Evolutionary conservation across 768 basidiomycete genomes (phyloP), one percentile per base, ranked within the genome.

Genomic region (Boletus reticuloceps): DNA sequence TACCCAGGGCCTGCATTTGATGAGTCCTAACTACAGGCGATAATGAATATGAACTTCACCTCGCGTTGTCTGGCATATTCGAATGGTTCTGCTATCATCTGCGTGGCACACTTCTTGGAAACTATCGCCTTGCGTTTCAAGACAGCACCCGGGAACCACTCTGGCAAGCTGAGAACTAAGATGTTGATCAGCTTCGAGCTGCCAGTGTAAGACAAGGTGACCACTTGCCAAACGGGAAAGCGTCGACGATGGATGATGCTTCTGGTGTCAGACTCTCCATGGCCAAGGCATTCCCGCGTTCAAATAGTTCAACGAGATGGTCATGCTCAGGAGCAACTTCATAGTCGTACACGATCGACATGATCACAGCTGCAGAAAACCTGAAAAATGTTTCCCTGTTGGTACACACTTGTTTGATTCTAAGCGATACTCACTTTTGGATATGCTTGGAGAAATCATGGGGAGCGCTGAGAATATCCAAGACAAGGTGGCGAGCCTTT

Each of bases 341-440:
- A 29, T 72, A 69, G 13, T 71, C 69, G 19, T 71, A 71, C n/a
- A 71, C 61, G 40, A 63, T 45, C 0, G 69, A 59, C 71, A 70
- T 67, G 56, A 72, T 65, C 17, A 71, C 59, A 4, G 69, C 53
- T 11, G 67, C 31, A n/a, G 66, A 67, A 44, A 36, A 36, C 34
- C 34, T 36, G 1, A 4, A 29, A 11, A 11, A 34, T 14, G 13
- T 14, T 5, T 36, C 27, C 27, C 27, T 36, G 14, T 12, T 36
- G 64, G 59, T 5, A 66, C 72, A 20, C 6, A 25, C 22, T 6
- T 34, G 39, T 36, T 13, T 19, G 16, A 32, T 17, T 39, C 16
- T n/a, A n/a, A n/a, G 7, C 2, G 3, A 40, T 9, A 32, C 53
- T 44, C 17, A 14, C 67, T 50, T 56, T 17, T 62, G 53, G 12